Base-by-base conservation (phyloP, 805 yeast species). In the Yamadazyma paraphyllophila region DNA sequence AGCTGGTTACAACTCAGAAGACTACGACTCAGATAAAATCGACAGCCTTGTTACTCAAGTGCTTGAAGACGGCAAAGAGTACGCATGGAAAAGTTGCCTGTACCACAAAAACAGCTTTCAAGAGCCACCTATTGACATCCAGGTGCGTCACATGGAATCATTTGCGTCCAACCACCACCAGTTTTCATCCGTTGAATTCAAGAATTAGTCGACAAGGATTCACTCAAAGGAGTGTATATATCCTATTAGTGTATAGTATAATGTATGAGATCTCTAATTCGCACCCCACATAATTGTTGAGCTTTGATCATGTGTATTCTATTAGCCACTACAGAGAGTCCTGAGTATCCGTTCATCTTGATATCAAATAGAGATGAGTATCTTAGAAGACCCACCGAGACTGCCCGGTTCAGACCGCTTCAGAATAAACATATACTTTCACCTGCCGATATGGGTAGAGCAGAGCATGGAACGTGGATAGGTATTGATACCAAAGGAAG, bases 381-480 rank as follows among this genome's bases (percentile, higher is more conserved):
- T 56, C 82, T 86, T 59, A 76, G 72, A 36, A 67, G 99, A 41
- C 82, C 83, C 2, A 92, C 98, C 0, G 73, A 77, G 43, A 58
- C 62, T n/a, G 83, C 92, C 32, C 56, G 60, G 43, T 48, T 56
- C n/a, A 50, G 69, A 38, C 39, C 38, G 3, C 52, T 71, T 44
- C 62, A 69, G 47, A 45, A 64, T 48, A 64, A 69, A 41, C 61
- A 57, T 35, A 65, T 85, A 1, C 59, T 88, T 9, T 77, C 85
- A 7, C 97, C 97, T 0, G 65, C 74, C 32, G 97, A 92, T 61
- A 61, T 86, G 55, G 88, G 83, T 0, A 63, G 90, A 30, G 65
- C 71, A 1, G 90, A 82, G 45, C 88, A 80, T 51, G 97, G 99
- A 1, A 88, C 97, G 0, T 94, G 99, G 99, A 79, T 88, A 1